A percentile compares a stretch with the other conserved stretches of the same genome.
phyloP scores from a whole-genome alignment of 768 basidiomycete genomes.

The Lyophyllum decastes region DNA sequence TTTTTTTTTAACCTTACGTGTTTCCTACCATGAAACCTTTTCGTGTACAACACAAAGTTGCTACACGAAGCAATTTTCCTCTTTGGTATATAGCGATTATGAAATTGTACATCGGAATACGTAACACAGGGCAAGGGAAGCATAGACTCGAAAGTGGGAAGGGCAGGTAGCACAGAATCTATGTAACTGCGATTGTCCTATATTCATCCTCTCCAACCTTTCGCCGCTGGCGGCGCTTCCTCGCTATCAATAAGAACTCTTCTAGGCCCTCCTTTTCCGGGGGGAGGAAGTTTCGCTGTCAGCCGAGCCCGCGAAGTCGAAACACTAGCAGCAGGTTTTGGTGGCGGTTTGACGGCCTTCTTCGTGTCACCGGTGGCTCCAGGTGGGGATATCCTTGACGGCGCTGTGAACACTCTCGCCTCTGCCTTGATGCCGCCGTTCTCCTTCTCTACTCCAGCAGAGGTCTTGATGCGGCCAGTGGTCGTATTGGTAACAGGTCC shows the following conservation, averaged over 20 bases:
- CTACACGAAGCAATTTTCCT: neutral
- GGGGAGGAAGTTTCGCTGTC: conserved; percentile 32
- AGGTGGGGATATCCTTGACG: conserved; percentile 24
- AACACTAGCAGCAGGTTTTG: conserved; percentile 16
- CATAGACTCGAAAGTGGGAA: neutral
- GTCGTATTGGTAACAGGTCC: conserved; percentile 35
- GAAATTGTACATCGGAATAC: neutral
- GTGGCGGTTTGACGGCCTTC: conserved; percentile 18
- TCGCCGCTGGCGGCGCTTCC: conserved; percentile 54
- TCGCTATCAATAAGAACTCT: conserved; percentile 69
- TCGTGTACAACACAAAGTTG: neutral
- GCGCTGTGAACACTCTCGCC: neutral
- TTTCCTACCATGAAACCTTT: neutral
- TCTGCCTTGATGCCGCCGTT: conserved; percentile 3
- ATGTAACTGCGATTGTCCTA: conserved; percentile 6
- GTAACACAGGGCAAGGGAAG: neutral
- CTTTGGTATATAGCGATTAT: neutral
- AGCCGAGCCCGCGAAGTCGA: conserved; percentile 22
- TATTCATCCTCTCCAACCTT: conserved; percentile 48
- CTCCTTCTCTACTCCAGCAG: conserved; percentile 32
- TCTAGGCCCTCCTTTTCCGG: conserved; percentile 51
- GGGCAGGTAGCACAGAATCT: neutral
- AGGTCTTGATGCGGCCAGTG: conserved; percentile 23
- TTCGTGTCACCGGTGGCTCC: conserved; percentile 16
- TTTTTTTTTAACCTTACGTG: too few relatives aligned